Evolutionary conservation across 805 yeast species (phyloP), one percentile per base, ranked within the genome.

Genomic region (Wickerhamia fluorescens): DNA sequence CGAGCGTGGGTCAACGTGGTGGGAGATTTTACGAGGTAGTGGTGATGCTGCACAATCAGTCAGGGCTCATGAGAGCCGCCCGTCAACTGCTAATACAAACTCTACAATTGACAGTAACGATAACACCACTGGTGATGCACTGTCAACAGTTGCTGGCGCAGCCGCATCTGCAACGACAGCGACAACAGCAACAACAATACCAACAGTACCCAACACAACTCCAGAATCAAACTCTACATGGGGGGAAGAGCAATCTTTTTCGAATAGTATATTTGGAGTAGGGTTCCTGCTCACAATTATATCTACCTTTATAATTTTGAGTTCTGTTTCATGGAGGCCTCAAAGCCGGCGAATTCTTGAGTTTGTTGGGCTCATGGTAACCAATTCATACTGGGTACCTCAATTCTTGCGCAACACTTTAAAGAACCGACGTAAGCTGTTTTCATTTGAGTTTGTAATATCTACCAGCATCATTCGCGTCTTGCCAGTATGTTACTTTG

Each of bases 381-480:
- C 79, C 16, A 81, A 76, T 49, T 81, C 94, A 2, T 78, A 72
- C 41, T 87, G 96, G 96, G 41, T 83, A 10, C 96, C 96, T 2
- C 97, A 88, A 52, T 78, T 84, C 24, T 77, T 76, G 42, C 66
- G 96, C 49, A 85, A 86, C 48, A 72, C 78, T 3, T 50, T 77
- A 16, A 68, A 84, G 29, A 89, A 88, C 13, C 66, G 85, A 32
- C 65, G 72, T 31, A 74, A 82, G 3, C 43, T 58, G 9, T 73
- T 86, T 38, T 56, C 67, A 20, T 83, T 94, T 88, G 74, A 71
- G 36, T 88, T 82, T 42, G 70, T 86, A n/a, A 15, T 78, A 7
- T 83, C 87, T 0, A 73, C 82, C 0, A 72, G 86, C 0, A 21
- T 73, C 2, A 53, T 82, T 6, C 60, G 95, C 36, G 44, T 78